Evolutionary conservation across 768 basidiomycete species (phyloP).

Genomic region (Lactarius tabidus): DNA sequence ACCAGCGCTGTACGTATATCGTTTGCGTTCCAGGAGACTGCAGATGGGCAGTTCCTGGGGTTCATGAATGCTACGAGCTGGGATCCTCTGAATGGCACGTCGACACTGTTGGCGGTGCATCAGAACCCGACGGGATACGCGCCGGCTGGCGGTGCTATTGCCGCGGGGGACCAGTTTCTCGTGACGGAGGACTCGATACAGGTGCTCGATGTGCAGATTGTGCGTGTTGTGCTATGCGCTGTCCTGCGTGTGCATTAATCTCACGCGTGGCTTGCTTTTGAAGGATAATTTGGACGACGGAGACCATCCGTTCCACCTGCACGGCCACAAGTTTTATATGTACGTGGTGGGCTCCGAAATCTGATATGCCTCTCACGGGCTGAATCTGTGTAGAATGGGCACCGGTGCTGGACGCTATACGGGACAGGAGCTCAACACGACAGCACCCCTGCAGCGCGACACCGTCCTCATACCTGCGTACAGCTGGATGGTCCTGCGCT

Average conservation of each 20-base stretch:
- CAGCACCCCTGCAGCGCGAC: conserved; percentile 19
- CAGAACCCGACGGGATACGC: conserved; percentile 1
- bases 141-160: background rate
- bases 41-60: conserved; percentile 14
- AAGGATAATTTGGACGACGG: conserved; percentile 24
- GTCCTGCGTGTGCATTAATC: no score
- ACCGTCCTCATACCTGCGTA: conserved; percentile 21
- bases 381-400: conserved; percentile 19
- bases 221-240: background rate
- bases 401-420: conserved; percentile 13
- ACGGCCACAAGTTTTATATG: conserved; percentile 22
- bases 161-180: conserved; percentile 12
- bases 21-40: conserved; percentile 14
- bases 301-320: conserved; percentile 23
- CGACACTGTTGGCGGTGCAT: conserved; percentile 18
- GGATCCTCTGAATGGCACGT: conserved; percentile 14
- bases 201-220: conserved; percentile 16
- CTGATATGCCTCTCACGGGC: background rate
- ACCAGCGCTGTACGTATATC: conserved; percentile 8
- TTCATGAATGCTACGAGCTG: conserved; percentile 24
- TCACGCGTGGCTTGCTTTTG: background rate
- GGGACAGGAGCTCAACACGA: conserved; percentile 17
- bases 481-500: conserved; percentile 18
- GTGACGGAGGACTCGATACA: conserved; percentile 22
- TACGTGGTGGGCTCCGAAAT: background rate